Evolutionary conservation across 345 rosid genomes (phyloP), one percentile per base, ranked within the genome.

Genomic region (Gossypium sturtianum): DNA sequence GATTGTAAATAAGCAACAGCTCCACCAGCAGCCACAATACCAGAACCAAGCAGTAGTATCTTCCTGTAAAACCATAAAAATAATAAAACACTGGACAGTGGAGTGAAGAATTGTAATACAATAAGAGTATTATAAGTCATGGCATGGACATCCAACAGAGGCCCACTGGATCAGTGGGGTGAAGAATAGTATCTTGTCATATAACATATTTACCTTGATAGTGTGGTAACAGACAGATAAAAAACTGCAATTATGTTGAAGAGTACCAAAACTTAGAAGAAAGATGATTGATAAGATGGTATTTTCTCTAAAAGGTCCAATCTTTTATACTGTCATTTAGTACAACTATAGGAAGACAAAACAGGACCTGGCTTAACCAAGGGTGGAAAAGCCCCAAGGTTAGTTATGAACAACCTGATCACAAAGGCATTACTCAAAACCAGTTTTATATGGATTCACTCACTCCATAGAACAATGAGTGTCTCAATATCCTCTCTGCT

Each of bases 21-120:
- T 72, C 98, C 97, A 76, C 97, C 97, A 68, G 93, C 97, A 70
- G 86, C 93, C 61, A 91, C 77, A 62, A 93, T 77, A 72, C 99
- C 94, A 56, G 94, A 81, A 48, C 97, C 93, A 81, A 93, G 87
- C 77, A 95, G 80, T 68, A 93, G 84, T 65, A 85, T 71, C 84
- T 91, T 96, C 87, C 99, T 96, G 87, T 22, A 66, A 70, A 68
- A 76, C 16, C 78, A 38, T 41, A n/a, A 5, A 41, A 17, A 8
- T 17, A 23, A 20, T 70, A 52, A 29, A 61, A 74, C 43, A 27
- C 22, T 44, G 44, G 19, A 58, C 67, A 22, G 22, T 8, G 54
- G 43, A 22, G 19, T 20, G 34, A 25, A 67, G 56, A 48, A 34
- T 34, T 34, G 41, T 34, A 34, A 34, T 34, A 5, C 41, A 34